Base-by-base conservation (phyloP, 164 flowering plant genomes). In the Sedum album region DNA sequence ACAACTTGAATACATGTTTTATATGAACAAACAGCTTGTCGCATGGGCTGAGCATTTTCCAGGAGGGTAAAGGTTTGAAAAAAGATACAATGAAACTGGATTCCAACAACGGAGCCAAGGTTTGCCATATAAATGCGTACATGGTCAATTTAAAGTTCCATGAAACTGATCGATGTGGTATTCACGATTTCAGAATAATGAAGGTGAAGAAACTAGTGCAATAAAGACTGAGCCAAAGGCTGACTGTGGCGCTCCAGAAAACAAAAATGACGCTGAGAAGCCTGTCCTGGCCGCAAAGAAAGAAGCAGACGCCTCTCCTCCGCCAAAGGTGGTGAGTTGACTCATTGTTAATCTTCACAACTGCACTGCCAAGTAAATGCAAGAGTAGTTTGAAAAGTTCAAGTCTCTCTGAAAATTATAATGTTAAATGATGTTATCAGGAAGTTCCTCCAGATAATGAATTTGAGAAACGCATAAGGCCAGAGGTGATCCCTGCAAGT, bases 401-500 rank as follows among this genome's bases (percentile, higher is more conserved):
- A 9, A 8, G 26, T 23, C 18, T 55, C 28, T 6, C 28, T 11
- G 28, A 13, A 13, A 51, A 9, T 10, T 26, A 25, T 55, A 5
- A 9, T 10, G 26, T 26, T 10, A 18, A 48, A 26, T 55, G n/a
- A 26, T 55, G 17, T 55, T 25, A 11, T 26, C 77, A 82, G 85
- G 83, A 82, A 66, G 71, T 76, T 72, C 70, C 69, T 46, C 83
- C 82, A 14, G 85, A 82, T 73, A 82, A 82, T 70, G 85, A 82
- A 53, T 82, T 80, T 71, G 85, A 82, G 76, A 82, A 82, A 71
- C 81, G 85, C 8, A 80, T 82, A 66, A 80, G 85, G 70, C 83
- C 83, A 13, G 85, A 82, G 71, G 85, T 82, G 49, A 80, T 82
- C 71, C 85, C 83, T 36, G 80, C 85, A 66, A 80, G 68, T 71